Base-by-base conservation (phyloP, 2,329 filamentous ascomycete species). In the Rasamsonia emersonii region DNA sequence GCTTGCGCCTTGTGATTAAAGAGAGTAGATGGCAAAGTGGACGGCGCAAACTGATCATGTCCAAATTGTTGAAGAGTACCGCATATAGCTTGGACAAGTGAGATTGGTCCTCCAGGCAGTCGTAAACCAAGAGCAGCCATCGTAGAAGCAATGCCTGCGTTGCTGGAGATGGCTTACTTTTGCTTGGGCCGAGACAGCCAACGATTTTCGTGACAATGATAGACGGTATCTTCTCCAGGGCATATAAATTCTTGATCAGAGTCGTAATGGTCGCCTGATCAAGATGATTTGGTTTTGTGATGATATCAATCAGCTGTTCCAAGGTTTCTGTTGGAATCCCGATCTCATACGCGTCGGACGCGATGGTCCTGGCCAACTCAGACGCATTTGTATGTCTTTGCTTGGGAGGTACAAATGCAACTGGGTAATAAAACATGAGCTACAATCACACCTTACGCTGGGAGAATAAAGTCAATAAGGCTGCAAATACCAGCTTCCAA, bases 41-140 rank as follows among this genome's bases (percentile, higher is more conserved):
- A 32, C 62, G 82, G 70, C 82, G 72, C 38, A 86, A 73, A 37
- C 77, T 81, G 30, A 84, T 79, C 47, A 84, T 89, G 49, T 93
- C 83, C 4, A 93, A 68, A 42, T 89, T 65, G 41, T 84, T 84
- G 53, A 93, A 93, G 3, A 93, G 58, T 11, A 89, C 73, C 0
- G 76, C 68, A 48, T 93, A 93, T 2, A 81, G 64, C 39, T 76
- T 77, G 4, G 77, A 77, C 29, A 93, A 58, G 6, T 79, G 62
- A 5, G 62, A 64, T 27, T 72, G 69, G 24, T 76, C 71, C 33
- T 83, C 75, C 13, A 91, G 58, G 27, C 79, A 62, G 44, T 86
- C 79, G 49, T 88, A 78, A 3, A 85, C 71, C 59, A 84, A 75
- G 35, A 86, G 71, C 30, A 93, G 65, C 86, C 86, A 93, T 58